These are phyloP conservation scores for Tolypocladium album DNA, from an alignment of 2,329 filamentous ascomycete species.

Conservation along the genomic window DNA sequence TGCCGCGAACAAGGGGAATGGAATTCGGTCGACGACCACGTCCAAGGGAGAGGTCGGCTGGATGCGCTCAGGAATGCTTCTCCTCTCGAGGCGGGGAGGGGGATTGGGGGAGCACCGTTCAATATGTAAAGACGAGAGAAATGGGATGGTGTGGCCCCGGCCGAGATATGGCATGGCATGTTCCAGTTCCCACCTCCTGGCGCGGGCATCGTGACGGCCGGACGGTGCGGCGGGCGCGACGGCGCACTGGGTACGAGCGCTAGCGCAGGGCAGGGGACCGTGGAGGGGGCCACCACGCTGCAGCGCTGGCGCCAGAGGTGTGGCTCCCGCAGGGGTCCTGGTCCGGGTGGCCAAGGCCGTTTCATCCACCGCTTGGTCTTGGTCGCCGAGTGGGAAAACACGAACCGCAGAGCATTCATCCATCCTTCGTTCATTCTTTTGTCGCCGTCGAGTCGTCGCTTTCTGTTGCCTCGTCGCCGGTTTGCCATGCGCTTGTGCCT, in stretches of 20 bases:
- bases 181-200: constrained; percentile 4
- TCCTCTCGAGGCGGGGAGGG: not conserved
- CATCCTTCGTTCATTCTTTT: too few relatives aligned
- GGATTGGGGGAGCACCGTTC: not conserved
- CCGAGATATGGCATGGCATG: constrained; percentile 1
- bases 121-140: not conserved
- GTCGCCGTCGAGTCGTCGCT: too few relatives aligned
- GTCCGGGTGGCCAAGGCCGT: not conserved
- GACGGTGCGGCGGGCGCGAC: not conserved
- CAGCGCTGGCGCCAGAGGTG: not conserved
- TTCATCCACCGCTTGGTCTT: not conserved
- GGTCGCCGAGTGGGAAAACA: not conserved
- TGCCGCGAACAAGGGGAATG: constrained; percentile 3
- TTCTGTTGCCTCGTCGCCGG: not conserved
- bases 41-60: constrained; percentile 4
- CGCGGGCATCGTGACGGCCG: not conserved
- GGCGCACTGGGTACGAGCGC: constrained; percentile 5
- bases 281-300: not conserved
- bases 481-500: not conserved
- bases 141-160: constrained; percentile 1
- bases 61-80: constrained; percentile 7
- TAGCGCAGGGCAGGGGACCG: not conserved
- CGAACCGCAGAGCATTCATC: too few relatives aligned
- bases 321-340: not conserved
- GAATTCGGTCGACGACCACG: constrained; percentile 7